Evolutionary conservation across 2,329 filamentous ascomycete genomes (phyloP), one percentile per base, ranked within the genome.

Genomic region (Pseudogymnoascus destructans): DNA sequence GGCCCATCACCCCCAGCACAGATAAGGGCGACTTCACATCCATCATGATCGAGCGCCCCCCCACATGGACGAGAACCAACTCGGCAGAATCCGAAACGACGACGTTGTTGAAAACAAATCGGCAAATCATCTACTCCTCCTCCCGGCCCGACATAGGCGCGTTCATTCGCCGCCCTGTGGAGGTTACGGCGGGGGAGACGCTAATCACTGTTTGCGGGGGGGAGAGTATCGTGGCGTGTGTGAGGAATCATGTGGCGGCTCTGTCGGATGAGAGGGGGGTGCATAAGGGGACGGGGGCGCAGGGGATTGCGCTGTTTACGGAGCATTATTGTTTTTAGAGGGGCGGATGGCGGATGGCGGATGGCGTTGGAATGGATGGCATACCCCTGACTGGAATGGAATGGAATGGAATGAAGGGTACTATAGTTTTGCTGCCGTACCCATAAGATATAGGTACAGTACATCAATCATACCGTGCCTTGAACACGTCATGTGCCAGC

Each of bases 221-320:
- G 1, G 74, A 74, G 56, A 76, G 76, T 52, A 69, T 84, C 21
- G 79, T 80, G 1, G 72, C 78, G 2, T 70, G 70, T 49, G 76
- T 79, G 11, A 72, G 81, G 59, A 83, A 80, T 62, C 76, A 73
- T 59, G 79, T 84, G 2, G 76, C 77, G 1, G 70, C 69, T 27
- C 61, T 84, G 61, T 81, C 79, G 57, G 80, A 84, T 63, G 80
- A 84, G 69, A 70, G 81, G 38, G 81, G 77, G 0, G 80, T 84
- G 19, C 81, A 84, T 65, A 84, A 84, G 67, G 81, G 81, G 4
- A 83, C 79, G 0, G 80, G 79, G 0, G 80, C 81, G 0, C 81
- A 84, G 65, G 81, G 81, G 0, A 83, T 84, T 38, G 75, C 78
- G 65, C 64, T 84, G 58, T 76, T 81, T 66, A 79, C 79, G 0